Base-by-base conservation (phyloP, 805 yeast species). In the Candida silvatica region DNA sequence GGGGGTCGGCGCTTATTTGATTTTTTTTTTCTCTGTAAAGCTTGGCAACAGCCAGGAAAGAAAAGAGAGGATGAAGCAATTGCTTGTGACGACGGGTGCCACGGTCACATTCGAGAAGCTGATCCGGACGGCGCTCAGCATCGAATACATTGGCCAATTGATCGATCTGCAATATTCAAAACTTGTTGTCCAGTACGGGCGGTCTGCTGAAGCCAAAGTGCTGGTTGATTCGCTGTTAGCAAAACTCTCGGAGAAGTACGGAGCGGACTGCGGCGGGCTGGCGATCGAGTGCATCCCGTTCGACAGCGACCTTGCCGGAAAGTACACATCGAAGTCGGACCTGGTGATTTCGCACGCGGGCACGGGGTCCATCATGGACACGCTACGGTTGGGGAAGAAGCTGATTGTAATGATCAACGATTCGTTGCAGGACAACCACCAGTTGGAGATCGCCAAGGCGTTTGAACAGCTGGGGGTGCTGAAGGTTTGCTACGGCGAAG, bases 321-420 rank as follows among this genome's bases (percentile, higher is more conserved):
- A 55, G 0, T 63, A 66, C 38, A 71, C 85, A 3, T 31, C 45
- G 0, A 26, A 49, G 1, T 63, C 77, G 2, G 74, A 75, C 34
- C 45, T 85, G 29, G 83, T 90, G 8, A 68, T 92, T 9, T 77
- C 95, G 0, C 97, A 92, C 53, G 97, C 95, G 0, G 81, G 81
- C 1, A 85, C 97, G 0, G 98, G 98, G 2, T 84, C 96, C 0
- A 82, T 90, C 6, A 55, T 92, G 19, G 98, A 90, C 48, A 68
- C 83, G 0, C 56, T 86, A 25, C 64, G 92, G 17, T 49, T 49
- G 20, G 36, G 57, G 1, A 78, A 74, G 49, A 73, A 69, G 17
- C 58, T 86, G 37, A 60, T 88, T 1, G 87, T 82, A 5, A 80
- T 86, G 20, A 71, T 77, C 6, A 90, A 90, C 53, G 67, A 69